Evolutionary conservation across 768 basidiomycete species (phyloP).

Genomic region (Gelatoporia subvermispora): DNA sequence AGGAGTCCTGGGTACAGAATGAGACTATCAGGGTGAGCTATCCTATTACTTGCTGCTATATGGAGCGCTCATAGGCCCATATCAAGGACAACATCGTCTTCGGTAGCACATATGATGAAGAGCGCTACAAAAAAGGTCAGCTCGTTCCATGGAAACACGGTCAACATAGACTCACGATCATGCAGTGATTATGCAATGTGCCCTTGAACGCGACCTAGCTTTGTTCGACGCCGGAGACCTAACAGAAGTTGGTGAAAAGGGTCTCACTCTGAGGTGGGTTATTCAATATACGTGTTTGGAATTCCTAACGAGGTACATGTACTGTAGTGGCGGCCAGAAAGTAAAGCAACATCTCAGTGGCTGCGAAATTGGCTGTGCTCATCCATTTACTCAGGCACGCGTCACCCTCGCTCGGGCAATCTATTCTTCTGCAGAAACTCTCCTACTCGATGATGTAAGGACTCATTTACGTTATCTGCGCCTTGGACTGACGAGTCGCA

Average conservation of each 20-base stretch:
- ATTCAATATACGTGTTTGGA: background rate
- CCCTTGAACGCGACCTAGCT: constrained; percentile 39
- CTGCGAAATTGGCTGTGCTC: background rate
- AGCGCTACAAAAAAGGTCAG: constrained; percentile 19
- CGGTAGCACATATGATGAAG: constrained; percentile 22
- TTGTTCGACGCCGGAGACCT: constrained; percentile 45
- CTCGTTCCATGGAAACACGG: background rate
- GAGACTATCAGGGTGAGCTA: no score
- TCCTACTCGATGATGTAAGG: constrained; percentile 37
- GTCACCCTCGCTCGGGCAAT: constrained; percentile 37
- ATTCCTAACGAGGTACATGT: background rate
- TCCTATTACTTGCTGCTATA: no score
- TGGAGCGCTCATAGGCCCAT: no score
- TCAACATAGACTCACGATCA: background rate
- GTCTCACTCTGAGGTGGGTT: constrained; percentile 36
- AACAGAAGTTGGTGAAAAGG: no score
- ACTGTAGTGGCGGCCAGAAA: constrained; percentile 40
- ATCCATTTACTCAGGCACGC: constrained; percentile 21
- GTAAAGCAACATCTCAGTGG: constrained; percentile 7
- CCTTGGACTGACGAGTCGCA: no score
- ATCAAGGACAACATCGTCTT: constrained; percentile 24
- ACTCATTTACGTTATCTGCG: no score
- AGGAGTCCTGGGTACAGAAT: constrained; percentile 48
- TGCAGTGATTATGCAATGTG: constrained; percentile 34
- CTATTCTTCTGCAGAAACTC: constrained; percentile 31